These are phyloP conservation scores for Ophiostoma australiae DNA, from an alignment of 2,329 filamentous ascomycete genomes.

Conservation along the genomic window DNA sequence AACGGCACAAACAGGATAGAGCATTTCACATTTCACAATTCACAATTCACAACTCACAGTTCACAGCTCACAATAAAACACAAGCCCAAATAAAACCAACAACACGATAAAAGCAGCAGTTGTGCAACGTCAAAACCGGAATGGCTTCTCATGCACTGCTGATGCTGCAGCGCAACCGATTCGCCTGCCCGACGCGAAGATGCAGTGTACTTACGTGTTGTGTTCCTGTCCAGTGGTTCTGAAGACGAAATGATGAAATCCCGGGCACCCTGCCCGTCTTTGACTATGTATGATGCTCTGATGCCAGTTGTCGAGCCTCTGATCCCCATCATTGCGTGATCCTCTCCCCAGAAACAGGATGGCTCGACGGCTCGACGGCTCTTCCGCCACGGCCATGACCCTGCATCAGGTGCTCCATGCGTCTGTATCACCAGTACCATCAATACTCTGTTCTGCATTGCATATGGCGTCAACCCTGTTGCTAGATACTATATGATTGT, in stretches of 20 bases:
- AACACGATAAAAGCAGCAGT: neutral
- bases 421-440: neutral
- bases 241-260: neutral
- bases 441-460: too few species aligned
- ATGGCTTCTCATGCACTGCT: conserved; percentile 5
- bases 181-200: conserved; percentile 17
- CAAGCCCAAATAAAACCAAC: neutral
- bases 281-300: too few species aligned
- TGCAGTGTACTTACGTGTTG: neutral
- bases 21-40: too few species aligned
- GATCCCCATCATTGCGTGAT: neutral
- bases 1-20: neutral
- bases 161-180: conserved; percentile 11
- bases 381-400: neutral
- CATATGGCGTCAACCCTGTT: too few species aligned
- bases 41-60: neutral
- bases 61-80: neutral
- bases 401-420: neutral
- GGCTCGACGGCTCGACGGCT: neutral
- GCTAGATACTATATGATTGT: too few species aligned
- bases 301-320: neutral
- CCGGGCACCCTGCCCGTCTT: too few species aligned
- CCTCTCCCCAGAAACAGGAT: neutral
- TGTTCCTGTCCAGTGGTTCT: neutral
- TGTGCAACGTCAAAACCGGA: conserved; percentile 21